Conservation (phyloP, 352 stramenopile species). For the Sclerospora graminicola region DNA sequence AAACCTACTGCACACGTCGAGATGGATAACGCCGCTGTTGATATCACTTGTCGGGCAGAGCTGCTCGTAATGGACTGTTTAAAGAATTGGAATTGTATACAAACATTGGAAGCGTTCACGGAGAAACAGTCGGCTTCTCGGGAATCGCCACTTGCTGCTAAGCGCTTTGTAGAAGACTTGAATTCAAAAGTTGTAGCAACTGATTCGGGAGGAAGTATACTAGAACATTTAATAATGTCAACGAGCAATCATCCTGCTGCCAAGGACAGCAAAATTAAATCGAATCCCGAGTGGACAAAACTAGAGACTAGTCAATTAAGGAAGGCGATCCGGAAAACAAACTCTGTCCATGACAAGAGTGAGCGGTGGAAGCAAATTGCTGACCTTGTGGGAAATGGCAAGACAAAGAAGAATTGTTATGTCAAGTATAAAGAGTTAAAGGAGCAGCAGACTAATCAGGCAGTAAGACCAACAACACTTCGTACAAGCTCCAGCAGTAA, state of each 20-base stretch:
- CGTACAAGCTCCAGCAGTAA: slow-evolving; percentile 8
- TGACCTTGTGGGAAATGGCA: slow-evolving; percentile 37
- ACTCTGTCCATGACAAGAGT: slow-evolving; percentile 49
- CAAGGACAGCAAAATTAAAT: no score
- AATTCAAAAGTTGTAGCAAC: no score
- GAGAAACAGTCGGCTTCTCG: slow-evolving; percentile 14
- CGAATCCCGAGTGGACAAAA: slow-evolving; percentile 32
- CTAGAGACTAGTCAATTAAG: slow-evolving; percentile 47
- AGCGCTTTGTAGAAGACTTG: slow-evolving; percentile 34
- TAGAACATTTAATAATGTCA: slow-evolving; percentile 42
- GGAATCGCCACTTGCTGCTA: slow-evolving; percentile 24
- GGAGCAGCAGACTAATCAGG: slow-evolving; percentile 34
- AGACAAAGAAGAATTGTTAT: slow-evolving; percentile 77
- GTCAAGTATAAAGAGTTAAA: slow-evolving; percentile 82
- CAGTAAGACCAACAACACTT: slow-evolving; percentile 17
- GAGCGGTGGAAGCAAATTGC: slow-evolving; percentile 65
- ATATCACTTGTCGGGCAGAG: slow-evolving; percentile 51
- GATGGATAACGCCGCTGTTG: slow-evolving; percentile 9
- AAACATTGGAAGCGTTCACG: slow-evolving; percentile 45
- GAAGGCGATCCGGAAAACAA: slow-evolving; percentile 68
- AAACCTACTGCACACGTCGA: no score
- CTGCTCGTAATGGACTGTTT: slow-evolving; percentile 66
- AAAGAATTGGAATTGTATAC: slow-evolving; percentile 41
- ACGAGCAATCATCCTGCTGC: slow-evolving; percentile 2
- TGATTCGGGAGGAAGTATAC: slow-evolving; percentile 9